A percentile compares a stretch with the other conserved stretches of the same genome.
phyloP scores from a whole-genome alignment of 139 green algal genomes.

The Chlamydomonas incerta region DNA sequence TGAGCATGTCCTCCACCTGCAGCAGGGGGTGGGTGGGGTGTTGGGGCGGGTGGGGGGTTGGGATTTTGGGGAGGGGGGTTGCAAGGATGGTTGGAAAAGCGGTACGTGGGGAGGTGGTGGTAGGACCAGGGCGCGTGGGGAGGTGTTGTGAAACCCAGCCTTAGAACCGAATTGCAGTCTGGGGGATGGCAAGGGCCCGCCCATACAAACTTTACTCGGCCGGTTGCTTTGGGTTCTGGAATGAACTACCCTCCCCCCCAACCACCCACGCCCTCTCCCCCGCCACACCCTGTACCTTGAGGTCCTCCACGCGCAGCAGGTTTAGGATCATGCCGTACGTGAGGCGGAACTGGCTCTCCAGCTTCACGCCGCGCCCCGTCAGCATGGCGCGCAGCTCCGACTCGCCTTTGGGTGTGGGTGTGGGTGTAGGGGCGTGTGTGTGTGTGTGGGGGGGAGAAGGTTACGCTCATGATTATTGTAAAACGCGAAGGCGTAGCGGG shows the following conservation, averaged over 20 bases:
- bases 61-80: neutral
- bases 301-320: constrained; percentile 94
- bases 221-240: neutral
- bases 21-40: neutral
- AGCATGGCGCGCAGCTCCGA: constrained; percentile 82
- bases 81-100: neutral
- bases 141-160: too few species aligned
- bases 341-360: constrained; percentile 95
- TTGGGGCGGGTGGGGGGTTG: neutral
- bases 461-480: too few species aligned
- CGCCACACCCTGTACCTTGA: constrained; percentile 80
- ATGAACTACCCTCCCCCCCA: neutral
- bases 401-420: constrained; percentile 55
- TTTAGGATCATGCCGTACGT: constrained; percentile 99
- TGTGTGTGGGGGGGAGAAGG: too few species aligned
- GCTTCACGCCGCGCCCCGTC: constrained; percentile 79
- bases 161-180: too few species aligned
- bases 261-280: neutral
- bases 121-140: neutral
- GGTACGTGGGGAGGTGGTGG: neutral
- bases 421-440: too few species aligned
- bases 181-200: too few species aligned
- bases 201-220: too few species aligned
- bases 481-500: too few species aligned
- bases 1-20: constrained; percentile 97